Conservation (phyloP, 2,329 filamentous ascomycete species). For the Emergomyces orientalis region DNA sequence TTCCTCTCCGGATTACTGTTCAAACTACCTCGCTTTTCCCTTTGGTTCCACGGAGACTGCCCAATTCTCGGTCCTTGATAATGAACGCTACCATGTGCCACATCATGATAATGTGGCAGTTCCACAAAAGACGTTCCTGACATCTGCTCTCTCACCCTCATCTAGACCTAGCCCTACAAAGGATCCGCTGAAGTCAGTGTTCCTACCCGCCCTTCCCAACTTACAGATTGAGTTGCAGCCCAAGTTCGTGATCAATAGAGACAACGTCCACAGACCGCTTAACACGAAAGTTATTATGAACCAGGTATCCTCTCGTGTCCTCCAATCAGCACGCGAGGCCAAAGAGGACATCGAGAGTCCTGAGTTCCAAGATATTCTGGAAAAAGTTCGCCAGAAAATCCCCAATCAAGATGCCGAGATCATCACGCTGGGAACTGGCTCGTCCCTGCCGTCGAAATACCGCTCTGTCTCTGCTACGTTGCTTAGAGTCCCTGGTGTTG, state of each 20-base stretch:
- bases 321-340: not conserved
- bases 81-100: conserved; percentile 62
- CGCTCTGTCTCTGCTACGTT: conserved; percentile 90
- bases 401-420: conserved; percentile 71
- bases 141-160: not conserved
- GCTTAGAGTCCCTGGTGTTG: conserved; percentile 69
- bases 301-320: not conserved
- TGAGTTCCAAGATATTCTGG: conserved; percentile 25
- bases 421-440: conserved; percentile 82
- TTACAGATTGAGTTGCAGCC: conserved; percentile 40
- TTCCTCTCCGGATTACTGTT: conserved; percentile 61
- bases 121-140: conserved; percentile 18
- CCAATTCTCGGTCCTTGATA: conserved; percentile 63
- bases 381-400: conserved; percentile 52
- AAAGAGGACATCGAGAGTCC: conserved; percentile 23
- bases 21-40: conserved; percentile 65
- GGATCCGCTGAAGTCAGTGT: not conserved
- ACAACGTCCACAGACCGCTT: conserved; percentile 23
- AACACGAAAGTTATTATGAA: conserved; percentile 17
- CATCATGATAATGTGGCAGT: conserved; percentile 50
- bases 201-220: conserved; percentile 32
- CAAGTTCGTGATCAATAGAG: conserved; percentile 30
- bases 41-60: conserved; percentile 58
- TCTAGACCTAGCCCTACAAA: not conserved
- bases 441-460: conserved; percentile 81